Evolutionary conservation across 2,329 filamentous ascomycete species (phyloP).

Genomic region (Chaetothyriales sp.): DNA sequence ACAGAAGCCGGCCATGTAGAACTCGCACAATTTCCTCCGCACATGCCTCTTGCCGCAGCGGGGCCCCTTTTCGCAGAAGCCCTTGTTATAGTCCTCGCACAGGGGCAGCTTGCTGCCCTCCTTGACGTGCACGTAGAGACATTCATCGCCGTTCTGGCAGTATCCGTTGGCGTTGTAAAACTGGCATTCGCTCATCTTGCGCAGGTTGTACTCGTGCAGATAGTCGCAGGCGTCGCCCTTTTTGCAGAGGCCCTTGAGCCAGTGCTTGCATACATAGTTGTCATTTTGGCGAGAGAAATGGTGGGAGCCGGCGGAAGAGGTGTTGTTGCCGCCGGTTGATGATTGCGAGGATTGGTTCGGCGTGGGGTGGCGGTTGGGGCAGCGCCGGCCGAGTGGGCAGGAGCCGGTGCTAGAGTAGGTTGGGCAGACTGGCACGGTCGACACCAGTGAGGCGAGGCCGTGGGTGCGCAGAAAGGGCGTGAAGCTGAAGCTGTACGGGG

Average conservation of each 20-base stretch:
- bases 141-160: slow-evolving; percentile 94
- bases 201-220: slow-evolving; percentile 93
- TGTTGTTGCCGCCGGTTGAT: slow-evolving; percentile 17
- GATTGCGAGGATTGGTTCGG: slow-evolving; percentile 30
- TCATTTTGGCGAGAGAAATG: slow-evolving; percentile 18
- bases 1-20: slow-evolving; percentile 89
- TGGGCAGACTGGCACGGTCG: slow-evolving; percentile 69
- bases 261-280: slow-evolving; percentile 91
- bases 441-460: slow-evolving; percentile 70
- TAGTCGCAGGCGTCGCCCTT: slow-evolving; percentile 97
- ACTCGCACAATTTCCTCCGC: slow-evolving; percentile 63
- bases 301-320: slow-evolving; percentile 17
- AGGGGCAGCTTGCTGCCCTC: slow-evolving; percentile 64
- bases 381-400: slow-evolving; percentile 72
- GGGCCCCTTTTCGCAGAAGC: slow-evolving; percentile 85
- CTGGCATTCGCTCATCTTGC: slow-evolving; percentile 97
- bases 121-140: slow-evolving; percentile 81
- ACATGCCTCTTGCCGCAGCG: slow-evolving; percentile 81
- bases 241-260: slow-evolving; percentile 92
- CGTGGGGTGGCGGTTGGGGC: slow-evolving; percentile 66
- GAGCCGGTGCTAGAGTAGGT: slow-evolving; percentile 65
- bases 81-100: slow-evolving; percentile 84
- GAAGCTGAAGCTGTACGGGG: slow-evolving; percentile 64
- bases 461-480: slow-evolving; percentile 69
- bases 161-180: slow-evolving; percentile 89